These are phyloP conservation scores for Colletotrichum phormii DNA, from an alignment of 2,329 filamentous ascomycete species.

Conservation along the genomic window DNA sequence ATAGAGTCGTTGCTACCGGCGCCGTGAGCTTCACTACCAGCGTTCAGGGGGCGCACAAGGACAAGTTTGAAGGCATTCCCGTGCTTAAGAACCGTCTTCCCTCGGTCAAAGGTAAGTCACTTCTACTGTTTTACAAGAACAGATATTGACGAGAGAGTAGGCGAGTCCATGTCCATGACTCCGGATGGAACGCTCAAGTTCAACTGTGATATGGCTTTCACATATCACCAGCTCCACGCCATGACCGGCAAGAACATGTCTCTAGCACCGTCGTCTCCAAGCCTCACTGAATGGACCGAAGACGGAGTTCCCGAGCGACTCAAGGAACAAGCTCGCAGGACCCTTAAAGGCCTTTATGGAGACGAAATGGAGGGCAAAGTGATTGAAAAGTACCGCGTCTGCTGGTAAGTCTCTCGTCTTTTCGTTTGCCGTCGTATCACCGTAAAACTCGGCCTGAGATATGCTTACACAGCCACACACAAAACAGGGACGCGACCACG, in stretches of 20 bases:
- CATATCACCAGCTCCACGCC: conserved; percentile 61
- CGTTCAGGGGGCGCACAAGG: conserved; percentile 55
- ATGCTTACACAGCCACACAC: background rate
- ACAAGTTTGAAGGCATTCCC: conserved; percentile 61
- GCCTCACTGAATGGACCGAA: conserved; percentile 56
- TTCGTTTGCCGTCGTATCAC: background rate
- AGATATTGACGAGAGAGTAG: conserved; percentile 40
- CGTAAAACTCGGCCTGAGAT: background rate
- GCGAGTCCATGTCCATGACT: conserved; percentile 58
- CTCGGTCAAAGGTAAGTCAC: conserved; percentile 53
- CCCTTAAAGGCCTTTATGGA: conserved; percentile 55
- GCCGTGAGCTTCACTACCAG: conserved; percentile 56
- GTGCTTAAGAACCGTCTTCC: conserved; percentile 61
- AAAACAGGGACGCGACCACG: conserved; percentile 68
- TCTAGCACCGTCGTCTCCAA: conserved; percentile 54
- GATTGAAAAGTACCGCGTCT: conserved; percentile 58
- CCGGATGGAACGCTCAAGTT: conserved; percentile 67
- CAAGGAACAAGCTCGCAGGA: conserved; percentile 55
- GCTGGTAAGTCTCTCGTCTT: conserved; percentile 54
- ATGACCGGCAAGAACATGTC: conserved; percentile 64
- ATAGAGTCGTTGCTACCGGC: conserved; percentile 67
- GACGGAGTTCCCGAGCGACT: conserved; percentile 53
- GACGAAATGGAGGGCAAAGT: conserved; percentile 50
- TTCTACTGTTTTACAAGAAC: background rate
- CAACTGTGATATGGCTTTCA: conserved; percentile 70